Base-by-base conservation (phyloP, 345 rosid genomes). In the Garcia nutans region DNA sequence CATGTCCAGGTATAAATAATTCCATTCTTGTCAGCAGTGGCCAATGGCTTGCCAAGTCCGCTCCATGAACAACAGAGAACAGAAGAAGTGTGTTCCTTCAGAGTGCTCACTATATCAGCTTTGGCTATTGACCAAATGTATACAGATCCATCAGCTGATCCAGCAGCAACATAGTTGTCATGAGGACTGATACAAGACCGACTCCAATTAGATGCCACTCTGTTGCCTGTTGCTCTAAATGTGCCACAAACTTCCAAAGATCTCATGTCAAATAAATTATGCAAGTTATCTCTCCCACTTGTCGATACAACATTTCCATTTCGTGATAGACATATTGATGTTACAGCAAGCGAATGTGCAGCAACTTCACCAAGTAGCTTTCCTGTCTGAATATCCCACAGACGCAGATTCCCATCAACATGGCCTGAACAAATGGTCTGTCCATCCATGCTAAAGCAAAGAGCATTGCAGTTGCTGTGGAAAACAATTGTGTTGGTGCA, bases 1-100 rank as follows among this genome's bases (percentile, higher is more conserved):
- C 85, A 93, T n/a, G 85, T 85, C 99, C 98, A 96, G 26, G 83
- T 85, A 77, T 93, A 90, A 58, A 96, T 85, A 75, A 90, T 77
- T 71, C 99, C 95, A 41, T 83, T 93, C 85, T 86, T 93, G 78
- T 96, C 97, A 28, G 97, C 94, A 0, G 99, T 88, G 68, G 91
- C 97, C 59, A 96, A 81, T n/a, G 97, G 99, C 65, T 85, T 92
- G 55, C 98, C 99, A 0, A 88, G 87, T 62, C 96, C 96, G 79
- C 99, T 88, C 98, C 99, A 96, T 4, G 97, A 84, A 82, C 99
- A 96, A 81, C 94, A 87, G 69, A 93, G 84, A 33, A 96, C 94
- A 1, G 99, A 81, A 80, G 92, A 73, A 26, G 89, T 77, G 75
- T 90, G 93, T 75, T 93, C 99, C 87, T 93, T 93, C 84, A 96